Evolutionary conservation across 371 early-diverging fungal genomes (phyloP).

Genomic region (Syncephalastrum monosporum): DNA sequence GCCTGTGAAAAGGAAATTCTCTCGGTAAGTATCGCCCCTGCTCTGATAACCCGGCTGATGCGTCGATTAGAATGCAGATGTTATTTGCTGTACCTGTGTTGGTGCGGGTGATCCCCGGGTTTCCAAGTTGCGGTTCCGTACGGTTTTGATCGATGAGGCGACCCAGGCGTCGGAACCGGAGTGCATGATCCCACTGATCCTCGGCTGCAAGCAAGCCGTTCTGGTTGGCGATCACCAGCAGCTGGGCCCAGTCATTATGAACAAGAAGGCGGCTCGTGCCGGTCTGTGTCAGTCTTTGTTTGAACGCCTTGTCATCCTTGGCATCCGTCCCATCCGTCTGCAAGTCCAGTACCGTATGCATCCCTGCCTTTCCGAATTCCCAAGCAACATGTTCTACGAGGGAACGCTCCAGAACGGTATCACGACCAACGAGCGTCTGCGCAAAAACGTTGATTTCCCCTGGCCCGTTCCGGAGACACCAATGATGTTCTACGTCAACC

Average conservation of each 20-base stretch:
- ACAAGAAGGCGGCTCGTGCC: slow-evolving; percentile 93
- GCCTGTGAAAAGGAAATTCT: slow-evolving; percentile 90
- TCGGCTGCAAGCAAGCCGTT: slow-evolving; percentile 94
- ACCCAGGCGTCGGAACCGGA: slow-evolving; percentile 98
- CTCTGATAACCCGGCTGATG: too few relatives aligned
- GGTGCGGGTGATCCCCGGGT: slow-evolving; percentile 98
- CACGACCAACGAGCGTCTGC: slow-evolving; percentile 87
- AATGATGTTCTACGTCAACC: slow-evolving; percentile 93
- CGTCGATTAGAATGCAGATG: slow-evolving; percentile 79
- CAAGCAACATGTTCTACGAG: slow-evolving; percentile 99
- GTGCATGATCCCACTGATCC: slow-evolving; percentile 95
- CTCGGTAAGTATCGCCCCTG: slow-evolving; percentile 28
- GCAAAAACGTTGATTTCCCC: slow-evolving; percentile 87
- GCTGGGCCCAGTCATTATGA: slow-evolving; percentile 97
- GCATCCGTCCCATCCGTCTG: slow-evolving; percentile 91
- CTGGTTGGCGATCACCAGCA: slow-evolving; percentile 99
- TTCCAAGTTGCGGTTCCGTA: slow-evolving; percentile 83
- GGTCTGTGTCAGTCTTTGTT: slow-evolving; percentile 96
- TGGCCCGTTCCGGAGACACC: slow-evolving; percentile 94
- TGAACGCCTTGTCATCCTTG: slow-evolving; percentile 93
- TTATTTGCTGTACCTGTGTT: slow-evolving; percentile 97
- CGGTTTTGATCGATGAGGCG: slow-evolving; percentile 97
- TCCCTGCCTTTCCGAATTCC: slow-evolving; percentile 96
- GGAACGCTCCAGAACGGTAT: slow-evolving; percentile 97
- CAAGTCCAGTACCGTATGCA: slow-evolving; percentile 99